Conservation (phyloP, 2,329 filamentous ascomycete genomes). For the Elsinoe batatas region DNA sequence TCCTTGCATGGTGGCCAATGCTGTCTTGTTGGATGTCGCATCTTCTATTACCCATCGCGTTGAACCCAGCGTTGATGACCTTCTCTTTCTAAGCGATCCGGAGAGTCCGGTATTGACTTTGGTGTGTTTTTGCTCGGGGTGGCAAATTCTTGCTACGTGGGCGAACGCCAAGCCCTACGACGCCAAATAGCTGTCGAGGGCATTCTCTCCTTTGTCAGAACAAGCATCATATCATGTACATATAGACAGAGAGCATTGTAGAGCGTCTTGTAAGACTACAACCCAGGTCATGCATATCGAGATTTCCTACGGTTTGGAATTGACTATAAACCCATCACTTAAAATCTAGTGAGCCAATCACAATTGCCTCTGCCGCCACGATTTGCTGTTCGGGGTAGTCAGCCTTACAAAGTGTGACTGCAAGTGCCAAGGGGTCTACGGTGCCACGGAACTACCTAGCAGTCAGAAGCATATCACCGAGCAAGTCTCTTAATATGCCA, state of each 20-base stretch:
- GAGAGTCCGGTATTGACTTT: neutral
- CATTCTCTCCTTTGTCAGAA: slow-evolving; percentile 6
- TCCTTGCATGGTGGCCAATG: slow-evolving; percentile 13
- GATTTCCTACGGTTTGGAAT: too few species aligned
- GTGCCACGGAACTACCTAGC: too few species aligned
- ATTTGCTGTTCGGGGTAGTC: too few species aligned
- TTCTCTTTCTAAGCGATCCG: slow-evolving; percentile 8
- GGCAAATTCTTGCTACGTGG: neutral
- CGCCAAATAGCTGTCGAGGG: neutral
- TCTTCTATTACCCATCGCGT: slow-evolving; percentile 1
- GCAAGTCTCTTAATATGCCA: too few species aligned
- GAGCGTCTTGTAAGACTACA: neutral
- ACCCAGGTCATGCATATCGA: too few species aligned
- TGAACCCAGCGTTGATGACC: slow-evolving; percentile 13
- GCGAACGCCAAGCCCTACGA: neutral
- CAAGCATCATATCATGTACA: slow-evolving; percentile 5
- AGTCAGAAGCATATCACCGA: too few species aligned
- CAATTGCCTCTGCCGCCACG: too few species aligned
- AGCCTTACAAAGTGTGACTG: too few species aligned
- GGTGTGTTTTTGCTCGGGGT: neutral
- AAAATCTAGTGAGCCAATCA: too few species aligned
- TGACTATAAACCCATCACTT: too few species aligned
- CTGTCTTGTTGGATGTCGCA: neutral
- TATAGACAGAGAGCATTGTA: slow-evolving; percentile 1
- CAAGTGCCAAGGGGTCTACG: too few species aligned